Percentiles rank a stretch among this genome's conserved stretches.
These are phyloP conservation scores for Pachyrhizus erosus DNA, from an alignment of 306 rosid genomes.

Conservation along the genomic window DNA sequence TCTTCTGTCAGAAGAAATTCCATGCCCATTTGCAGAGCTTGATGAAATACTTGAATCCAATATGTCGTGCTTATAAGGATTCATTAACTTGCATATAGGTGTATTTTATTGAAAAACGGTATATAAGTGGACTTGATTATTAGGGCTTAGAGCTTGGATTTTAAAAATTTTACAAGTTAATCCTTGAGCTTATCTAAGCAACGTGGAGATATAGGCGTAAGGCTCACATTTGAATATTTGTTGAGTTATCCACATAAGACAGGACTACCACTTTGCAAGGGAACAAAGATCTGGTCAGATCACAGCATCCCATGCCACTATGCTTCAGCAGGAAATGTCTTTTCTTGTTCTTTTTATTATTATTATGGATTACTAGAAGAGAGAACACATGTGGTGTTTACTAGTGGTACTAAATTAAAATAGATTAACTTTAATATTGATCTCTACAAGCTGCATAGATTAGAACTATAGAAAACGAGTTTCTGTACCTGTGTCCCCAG, in stretches of 20 bases:
- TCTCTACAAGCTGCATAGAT: neutral
- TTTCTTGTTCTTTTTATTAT: neutral
- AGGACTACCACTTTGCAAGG: conserved; percentile 50
- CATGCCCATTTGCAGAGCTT: neutral
- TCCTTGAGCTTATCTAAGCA: conserved; percentile 14
- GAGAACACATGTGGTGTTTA: neutral
- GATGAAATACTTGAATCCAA: neutral
- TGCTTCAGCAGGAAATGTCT: conserved; percentile 24
- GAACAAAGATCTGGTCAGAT: conserved; percentile 53
- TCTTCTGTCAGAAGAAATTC: neutral
- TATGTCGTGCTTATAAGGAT: neutral
- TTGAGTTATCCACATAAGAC: conserved; percentile 44
- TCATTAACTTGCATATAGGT: conserved; percentile 10
- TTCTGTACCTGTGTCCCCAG: neutral
- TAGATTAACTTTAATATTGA: conserved; percentile 17
- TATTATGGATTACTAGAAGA: neutral
- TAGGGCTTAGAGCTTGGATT: neutral
- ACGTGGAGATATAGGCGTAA: conserved; percentile 7
- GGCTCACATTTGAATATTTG: conserved; percentile 34
- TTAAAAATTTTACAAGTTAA: neutral
- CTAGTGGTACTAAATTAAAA: neutral
- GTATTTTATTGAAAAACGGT: neutral
- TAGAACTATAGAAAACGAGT: neutral
- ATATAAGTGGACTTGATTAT: conserved; percentile 6
- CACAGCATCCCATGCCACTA: conserved; percentile 62